Evolutionary conservation across 1,284 basidiomycete genomes (phyloP), one percentile per base, ranked within the genome.

Genomic region (Peniophora sp.): DNA sequence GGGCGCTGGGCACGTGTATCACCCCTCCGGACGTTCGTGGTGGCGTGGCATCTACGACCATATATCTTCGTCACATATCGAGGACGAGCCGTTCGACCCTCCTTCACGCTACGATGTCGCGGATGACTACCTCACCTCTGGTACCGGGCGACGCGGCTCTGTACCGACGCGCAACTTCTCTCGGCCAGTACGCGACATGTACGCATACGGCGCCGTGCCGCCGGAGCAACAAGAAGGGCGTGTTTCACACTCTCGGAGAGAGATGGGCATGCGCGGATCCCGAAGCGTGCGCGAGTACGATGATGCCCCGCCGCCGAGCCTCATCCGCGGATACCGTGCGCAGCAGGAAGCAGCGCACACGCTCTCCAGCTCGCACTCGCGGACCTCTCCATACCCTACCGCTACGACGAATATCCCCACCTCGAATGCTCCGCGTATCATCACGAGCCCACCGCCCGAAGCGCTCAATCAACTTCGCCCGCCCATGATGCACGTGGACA

Each of bases 41-140:
- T 82, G 79, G 80, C 73, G 73, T 18, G 69, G 64, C 37, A 58
- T 78, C 3, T 81, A 81, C 58, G 62, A 72, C 55, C 74, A 75
- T 17, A 55, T 81, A 24, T 81, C 79, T 2, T 75, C 76, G 48
- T 62, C 60, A 14, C 67, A 68, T 23, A 62, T 62, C 14, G 60
- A 68, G 34, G 62, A 63, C 14, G 62, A 65, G 27, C 3, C 37
- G 8, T 3, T 45, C 14, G 41, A 34, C 49, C 27, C 46, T 46
- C 2, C 27, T n/a, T n/a, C n/a, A n/a, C n/a, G n/a, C n/a, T n/a
- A n/a, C n/a, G n/a, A n/a, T n/a, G n/a, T n/a, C 27, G 12, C 12
- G 5, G 27, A 32, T 12, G 27, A 32, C 27, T 32, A 32, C 12
- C 27, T 12, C 27, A 32, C 27, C 27, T 32, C 27, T 12, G 27